Conservation (phyloP, 179 eudicot species). For the Silene vulgaris region DNA sequence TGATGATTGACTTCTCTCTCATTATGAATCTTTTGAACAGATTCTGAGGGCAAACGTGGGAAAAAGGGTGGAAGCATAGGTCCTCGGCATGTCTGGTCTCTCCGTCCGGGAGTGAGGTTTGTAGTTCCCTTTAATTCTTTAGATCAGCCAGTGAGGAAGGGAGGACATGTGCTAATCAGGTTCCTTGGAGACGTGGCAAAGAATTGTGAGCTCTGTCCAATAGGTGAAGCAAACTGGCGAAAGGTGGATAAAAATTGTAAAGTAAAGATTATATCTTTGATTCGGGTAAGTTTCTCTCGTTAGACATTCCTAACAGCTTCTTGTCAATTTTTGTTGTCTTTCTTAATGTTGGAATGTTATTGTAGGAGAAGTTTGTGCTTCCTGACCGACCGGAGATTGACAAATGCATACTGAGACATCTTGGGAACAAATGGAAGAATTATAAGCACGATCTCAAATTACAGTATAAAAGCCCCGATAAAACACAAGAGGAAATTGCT, state of each 20-base stretch:
- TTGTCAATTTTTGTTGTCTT: constrained; percentile 1
- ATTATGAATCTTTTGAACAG: constrained; percentile 19
- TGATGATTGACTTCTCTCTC: background rate
- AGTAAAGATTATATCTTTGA: constrained; percentile 27
- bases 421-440: constrained; percentile 35
- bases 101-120: constrained; percentile 34
- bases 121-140: constrained; percentile 33
- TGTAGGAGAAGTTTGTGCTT: constrained; percentile 33
- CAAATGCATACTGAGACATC: constrained; percentile 32
- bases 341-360: constrained; percentile 10
- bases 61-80: constrained; percentile 34
- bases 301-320: background rate
- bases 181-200: constrained; percentile 34
- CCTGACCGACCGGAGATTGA: constrained; percentile 25
- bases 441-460: constrained; percentile 30
- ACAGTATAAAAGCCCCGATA: constrained; percentile 30
- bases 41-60: constrained; percentile 31
- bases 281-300: constrained; percentile 27
- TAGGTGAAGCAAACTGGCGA: constrained; percentile 34
- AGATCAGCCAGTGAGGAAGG: constrained; percentile 35
- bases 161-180: constrained; percentile 29
- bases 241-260: constrained; percentile 31
- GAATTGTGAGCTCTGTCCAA: constrained; percentile 35
- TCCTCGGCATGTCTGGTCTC: constrained; percentile 37
- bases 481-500: constrained; percentile 31